phyloP scores from a whole-genome alignment of 768 basidiomycete genomes.

The Termitomyces sp. region DNA sequence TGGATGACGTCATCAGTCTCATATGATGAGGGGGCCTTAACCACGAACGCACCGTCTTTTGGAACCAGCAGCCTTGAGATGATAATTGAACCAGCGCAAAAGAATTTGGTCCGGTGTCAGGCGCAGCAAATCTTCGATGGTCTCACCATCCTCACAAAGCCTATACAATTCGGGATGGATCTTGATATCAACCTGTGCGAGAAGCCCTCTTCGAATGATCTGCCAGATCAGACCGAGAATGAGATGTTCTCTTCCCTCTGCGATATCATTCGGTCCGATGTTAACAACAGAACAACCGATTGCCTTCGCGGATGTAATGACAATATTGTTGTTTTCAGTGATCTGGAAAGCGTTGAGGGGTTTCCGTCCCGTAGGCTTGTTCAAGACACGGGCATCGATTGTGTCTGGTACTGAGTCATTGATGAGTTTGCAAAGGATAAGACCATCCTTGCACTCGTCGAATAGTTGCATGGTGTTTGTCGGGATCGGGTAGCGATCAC shows the following conservation, averaged over 20 bases:
- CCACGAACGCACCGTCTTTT: conserved; percentile 54
- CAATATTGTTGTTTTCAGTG: conserved; percentile 99
- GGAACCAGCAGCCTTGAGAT: conserved; percentile 94
- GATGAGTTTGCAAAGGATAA: conserved; percentile 97
- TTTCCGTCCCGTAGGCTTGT: conserved; percentile 77
- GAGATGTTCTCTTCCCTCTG: conserved; percentile 92
- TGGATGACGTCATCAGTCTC: conserved; percentile 25
- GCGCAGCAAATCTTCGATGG: conserved; percentile 89
- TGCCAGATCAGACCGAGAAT: conserved; percentile 99
- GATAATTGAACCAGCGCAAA: conserved; percentile 98
- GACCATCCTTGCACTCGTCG: conserved; percentile 92
- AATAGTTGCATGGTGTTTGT: conserved; percentile 98
- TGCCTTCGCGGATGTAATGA: conserved; percentile 95
- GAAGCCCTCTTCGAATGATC: conserved; percentile 88
- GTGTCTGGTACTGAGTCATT: conserved; percentile 99
- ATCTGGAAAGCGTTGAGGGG: conserved; percentile 97
- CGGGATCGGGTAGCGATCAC: conserved; percentile 81
- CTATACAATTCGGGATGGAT: conserved; percentile 95
- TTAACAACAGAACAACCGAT: conserved; percentile 99
- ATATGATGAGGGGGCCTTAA: neutral
- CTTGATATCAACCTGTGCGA: conserved; percentile 97
- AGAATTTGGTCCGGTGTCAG: conserved; percentile 97
- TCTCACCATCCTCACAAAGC: conserved; percentile 95
- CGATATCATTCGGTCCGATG: conserved; percentile 89
- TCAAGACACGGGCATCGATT: conserved; percentile 96